Conservation (phyloP, 306 rosid genomes). For the Quercus gilva region DNA sequence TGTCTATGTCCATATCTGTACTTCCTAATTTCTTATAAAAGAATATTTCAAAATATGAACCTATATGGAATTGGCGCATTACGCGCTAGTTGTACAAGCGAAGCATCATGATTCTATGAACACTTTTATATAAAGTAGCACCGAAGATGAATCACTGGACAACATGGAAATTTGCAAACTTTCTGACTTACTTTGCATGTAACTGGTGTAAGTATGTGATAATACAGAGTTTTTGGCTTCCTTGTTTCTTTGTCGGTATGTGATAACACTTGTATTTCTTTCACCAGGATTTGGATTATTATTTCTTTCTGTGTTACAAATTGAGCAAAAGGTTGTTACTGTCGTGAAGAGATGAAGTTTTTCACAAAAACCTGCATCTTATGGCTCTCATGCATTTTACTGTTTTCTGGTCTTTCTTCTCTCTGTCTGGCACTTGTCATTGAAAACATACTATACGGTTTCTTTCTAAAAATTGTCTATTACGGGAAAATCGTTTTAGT, state of each 20-base stretch:
- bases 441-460: too few relatives aligned
- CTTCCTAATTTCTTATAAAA: too few relatives aligned
- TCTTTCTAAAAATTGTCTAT: too few relatives aligned
- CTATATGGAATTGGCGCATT: too few relatives aligned
- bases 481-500: too few relatives aligned
- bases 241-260: background rate
- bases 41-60: too few relatives aligned
- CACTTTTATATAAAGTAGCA: too few relatives aligned
- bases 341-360: slow-evolving; percentile 43
- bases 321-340: slow-evolving; percentile 4
- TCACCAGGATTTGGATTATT: background rate
- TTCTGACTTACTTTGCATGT: too few relatives aligned
- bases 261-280: background rate
- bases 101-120: too few relatives aligned
- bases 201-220: background rate
- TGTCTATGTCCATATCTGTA: too few relatives aligned
- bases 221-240: background rate
- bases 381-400: slow-evolving; percentile 34
- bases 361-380: slow-evolving; percentile 15
- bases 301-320: background rate
- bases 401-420: slow-evolving; percentile 44
- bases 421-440: background rate
- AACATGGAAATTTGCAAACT: slow-evolving; percentile 21
- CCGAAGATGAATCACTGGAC: slow-evolving; percentile 24
- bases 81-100: too few relatives aligned